phyloP scores from a whole-genome alignment of 495 filamentous ascomycete species.

The Penicillium antarcticum region DNA sequence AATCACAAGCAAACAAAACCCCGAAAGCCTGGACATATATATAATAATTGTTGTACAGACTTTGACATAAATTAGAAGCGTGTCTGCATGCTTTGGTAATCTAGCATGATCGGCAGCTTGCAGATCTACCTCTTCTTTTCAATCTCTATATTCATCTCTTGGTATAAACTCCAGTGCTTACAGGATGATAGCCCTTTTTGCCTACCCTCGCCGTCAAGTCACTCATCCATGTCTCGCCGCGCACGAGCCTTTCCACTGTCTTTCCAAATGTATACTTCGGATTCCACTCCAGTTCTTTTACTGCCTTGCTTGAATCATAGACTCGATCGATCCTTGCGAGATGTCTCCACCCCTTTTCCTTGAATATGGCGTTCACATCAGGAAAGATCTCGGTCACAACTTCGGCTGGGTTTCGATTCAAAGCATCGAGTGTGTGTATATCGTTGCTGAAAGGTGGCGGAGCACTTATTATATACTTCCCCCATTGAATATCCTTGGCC shows the following conservation, averaged over 20 bases:
- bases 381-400: neutral
- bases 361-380: slow-evolving; percentile 1
- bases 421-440: neutral
- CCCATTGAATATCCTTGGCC: slow-evolving; percentile 3
- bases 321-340: slow-evolving; percentile 4
- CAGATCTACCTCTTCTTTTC: neutral
- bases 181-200: slow-evolving; percentile 8
- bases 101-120: no score
- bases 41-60: no score
- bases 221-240: slow-evolving; percentile 2
- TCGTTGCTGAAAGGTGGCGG: neutral
- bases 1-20: no score
- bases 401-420: neutral
- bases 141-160: slow-evolving; percentile 1
- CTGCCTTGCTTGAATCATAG: slow-evolving; percentile 6
- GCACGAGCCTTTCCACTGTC: neutral
- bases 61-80: no score
- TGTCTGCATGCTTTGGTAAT: no score
- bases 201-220: slow-evolving; percentile 2
- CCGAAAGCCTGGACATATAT: no score
- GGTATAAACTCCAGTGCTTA: slow-evolving; percentile 7
- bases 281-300: neutral
- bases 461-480: slow-evolving; percentile 6
- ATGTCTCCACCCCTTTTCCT: slow-evolving; percentile 3
- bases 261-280: slow-evolving; percentile 2